A percentile compares a stretch with the other conserved stretches of the same genome.
Conservation (phyloP, 2,329 filamentous ascomycete genomes). For the Monilinia polystroma region DNA sequence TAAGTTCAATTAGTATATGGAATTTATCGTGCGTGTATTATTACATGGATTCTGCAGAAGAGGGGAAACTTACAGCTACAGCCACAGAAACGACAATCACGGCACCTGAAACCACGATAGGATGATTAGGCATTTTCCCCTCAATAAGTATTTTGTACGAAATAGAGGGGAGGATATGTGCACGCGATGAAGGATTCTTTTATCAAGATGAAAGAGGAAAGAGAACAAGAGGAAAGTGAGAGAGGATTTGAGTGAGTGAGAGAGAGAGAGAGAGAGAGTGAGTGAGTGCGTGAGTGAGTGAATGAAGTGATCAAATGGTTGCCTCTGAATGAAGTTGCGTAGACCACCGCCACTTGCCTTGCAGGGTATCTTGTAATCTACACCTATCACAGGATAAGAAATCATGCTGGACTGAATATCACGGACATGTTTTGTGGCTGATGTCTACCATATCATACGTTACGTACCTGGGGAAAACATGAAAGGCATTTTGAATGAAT, state of each 20-base stretch:
- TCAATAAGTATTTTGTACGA: conserved; percentile 15
- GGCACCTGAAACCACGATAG: conserved; percentile 38
- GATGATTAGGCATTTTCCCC: conserved; percentile 39
- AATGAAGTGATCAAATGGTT: conserved; percentile 11
- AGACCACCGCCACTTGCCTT: conserved; percentile 24
- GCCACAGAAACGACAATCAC: conserved; percentile 39
- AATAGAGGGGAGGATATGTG: conserved; percentile 12
- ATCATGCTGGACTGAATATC: conserved; percentile 1
- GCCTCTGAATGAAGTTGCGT: conserved; percentile 17
- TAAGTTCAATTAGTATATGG: conserved; percentile 21
- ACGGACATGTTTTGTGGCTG: conserved; percentile 15
- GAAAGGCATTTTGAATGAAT: conserved; percentile 16
- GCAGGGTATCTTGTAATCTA: conserved; percentile 21
- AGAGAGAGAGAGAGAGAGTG: no score
- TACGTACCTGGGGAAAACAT: conserved; percentile 23
- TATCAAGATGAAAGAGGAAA: conserved; percentile 11
- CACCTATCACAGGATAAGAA: conserved; percentile 19
- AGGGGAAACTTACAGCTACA: conserved; percentile 36
- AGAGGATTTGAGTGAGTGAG: background rate
- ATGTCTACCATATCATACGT: background rate
- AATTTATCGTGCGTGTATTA: background rate
- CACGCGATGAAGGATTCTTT: background rate
- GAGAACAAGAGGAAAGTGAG: conserved; percentile 13
- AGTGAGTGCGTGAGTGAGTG: background rate
- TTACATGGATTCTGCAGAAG: conserved; percentile 5